A percentile compares a stretch with the other conserved stretches of the same genome.
These are phyloP conservation scores for Penicillium glabrum DNA, from an alignment of 2,329 filamentous ascomycete genomes.

Conservation along the genomic window DNA sequence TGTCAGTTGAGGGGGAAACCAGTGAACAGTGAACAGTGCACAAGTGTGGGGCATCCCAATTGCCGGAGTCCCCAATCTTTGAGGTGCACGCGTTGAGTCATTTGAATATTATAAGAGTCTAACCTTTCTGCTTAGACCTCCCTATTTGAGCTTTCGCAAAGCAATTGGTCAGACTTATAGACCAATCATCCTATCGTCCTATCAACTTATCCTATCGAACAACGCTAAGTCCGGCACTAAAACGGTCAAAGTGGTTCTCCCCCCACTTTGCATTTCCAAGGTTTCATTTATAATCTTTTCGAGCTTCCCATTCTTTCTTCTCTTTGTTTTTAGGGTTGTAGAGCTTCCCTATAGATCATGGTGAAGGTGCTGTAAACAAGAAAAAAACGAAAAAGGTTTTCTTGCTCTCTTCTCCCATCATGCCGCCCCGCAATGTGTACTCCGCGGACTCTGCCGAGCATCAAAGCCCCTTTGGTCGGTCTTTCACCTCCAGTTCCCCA, in stretches of 20 bases:
- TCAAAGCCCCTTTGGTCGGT: conserved; percentile 35
- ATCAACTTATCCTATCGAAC: not conserved
- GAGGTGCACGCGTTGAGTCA: not conserved
- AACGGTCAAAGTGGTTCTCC: not conserved
- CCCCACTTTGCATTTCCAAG: conserved; percentile 5
- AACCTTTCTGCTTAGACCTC: not conserved
- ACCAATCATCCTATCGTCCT: not conserved
- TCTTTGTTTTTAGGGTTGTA: not conserved
- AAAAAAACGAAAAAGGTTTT: not conserved
- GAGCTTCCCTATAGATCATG: not conserved
- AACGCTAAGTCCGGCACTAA: not conserved
- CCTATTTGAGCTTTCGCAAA: not conserved
- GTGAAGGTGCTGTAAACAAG: not conserved
- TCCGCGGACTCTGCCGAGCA: conserved; percentile 28
- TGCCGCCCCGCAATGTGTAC: conserved; percentile 32
- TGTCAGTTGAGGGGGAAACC: not conserved
- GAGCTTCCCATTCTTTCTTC: not conserved
- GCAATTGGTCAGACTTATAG: not conserved
- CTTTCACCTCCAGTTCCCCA: conserved; percentile 62
- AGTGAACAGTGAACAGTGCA: not conserved
- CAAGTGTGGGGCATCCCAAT: not conserved
- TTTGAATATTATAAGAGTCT: not conserved
- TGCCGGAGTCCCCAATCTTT: not conserved
- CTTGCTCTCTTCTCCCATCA: conserved; percentile 10
- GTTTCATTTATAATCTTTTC: conserved; percentile 4